Evolutionary conservation across 768 basidiomycete species (phyloP), one percentile per base, ranked within the genome.

Genomic region (Pulveroboletus sp.): DNA sequence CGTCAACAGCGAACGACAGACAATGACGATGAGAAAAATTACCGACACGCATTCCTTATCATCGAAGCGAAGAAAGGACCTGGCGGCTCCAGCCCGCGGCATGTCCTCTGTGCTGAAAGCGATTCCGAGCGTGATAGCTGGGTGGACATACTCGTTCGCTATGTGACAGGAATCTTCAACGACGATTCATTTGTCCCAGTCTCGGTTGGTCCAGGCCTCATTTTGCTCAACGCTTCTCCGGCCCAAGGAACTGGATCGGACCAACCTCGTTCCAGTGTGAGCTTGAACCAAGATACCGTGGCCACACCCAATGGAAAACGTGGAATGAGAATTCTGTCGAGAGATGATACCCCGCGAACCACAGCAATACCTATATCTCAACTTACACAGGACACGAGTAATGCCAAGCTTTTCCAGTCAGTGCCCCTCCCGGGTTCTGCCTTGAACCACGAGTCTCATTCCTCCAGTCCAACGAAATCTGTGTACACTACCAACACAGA

Each of bases 101-200:
- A 98, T 64, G 94, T 99, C 36, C 74, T 99, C 5, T 98, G 96
- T 62, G 96, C 96, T 0, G 93, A 96, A 70, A 96, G 91, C 63
- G 96, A 99, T 69, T 72, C 77, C 39, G 93, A 95, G 64, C 79
- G 96, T 39, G 96, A 99, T 65, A 79, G 75, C 49, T 99, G 96
- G 96, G 93, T 99, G 26, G 86, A 91, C 50, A 84, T 91, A 53
- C 83, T 99, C 46, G 92, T 96, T 47, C 80, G 87, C 39, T 93
- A 93, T 67, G 89, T 89, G 51, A 79, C 82, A 8, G 90, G 90
- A 31, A 69, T 72, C n/a, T 90, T 90, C 71, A 85, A 79, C 68
- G 86, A 89, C 39, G 86, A 89, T 40, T 70, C 80, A 8, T 64
- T 76, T 47, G 65, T 78, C 31, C 65, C 76, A 45, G 68, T 73